phyloP scores from a whole-genome alignment of 108 stramenopile genomes.

The Nitzschia palea region DNA sequence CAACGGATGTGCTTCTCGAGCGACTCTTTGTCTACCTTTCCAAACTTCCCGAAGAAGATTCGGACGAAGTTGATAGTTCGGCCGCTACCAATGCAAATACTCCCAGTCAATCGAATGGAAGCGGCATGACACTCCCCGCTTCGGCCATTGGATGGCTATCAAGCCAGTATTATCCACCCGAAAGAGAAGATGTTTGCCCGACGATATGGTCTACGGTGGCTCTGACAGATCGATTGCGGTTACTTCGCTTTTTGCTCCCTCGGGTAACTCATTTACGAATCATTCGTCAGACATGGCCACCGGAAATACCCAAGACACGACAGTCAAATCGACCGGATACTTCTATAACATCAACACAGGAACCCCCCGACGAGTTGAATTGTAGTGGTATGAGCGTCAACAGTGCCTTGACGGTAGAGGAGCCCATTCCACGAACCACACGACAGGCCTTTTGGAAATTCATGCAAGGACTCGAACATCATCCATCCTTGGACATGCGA shows the following conservation, averaged over 20 bases:
- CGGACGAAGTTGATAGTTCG: conserved; percentile 2
- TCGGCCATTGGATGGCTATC: conserved; percentile 77
- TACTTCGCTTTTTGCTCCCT: conserved; percentile 51
- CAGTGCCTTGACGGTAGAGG: conserved; percentile 20
- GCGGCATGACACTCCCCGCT: conserved; percentile 74
- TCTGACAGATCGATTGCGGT: conserved; percentile 48
- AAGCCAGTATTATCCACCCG: conserved; percentile 31
- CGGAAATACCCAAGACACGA: conserved; percentile 21
- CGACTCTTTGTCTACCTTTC: conserved; percentile 27
- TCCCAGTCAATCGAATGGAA: too few species aligned
- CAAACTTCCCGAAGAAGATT: conserved; percentile 25
- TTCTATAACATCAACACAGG: not conserved
- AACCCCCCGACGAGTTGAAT: conserved; percentile 5
- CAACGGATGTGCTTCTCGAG: conserved; percentile 27
- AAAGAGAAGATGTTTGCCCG: not conserved
- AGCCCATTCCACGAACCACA: not conserved
- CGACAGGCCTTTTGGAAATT: conserved; percentile 8
- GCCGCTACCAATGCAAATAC: not conserved
- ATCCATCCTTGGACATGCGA: conserved; percentile 57
- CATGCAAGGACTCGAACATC: conserved; percentile 30
- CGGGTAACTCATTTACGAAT: conserved; percentile 61
- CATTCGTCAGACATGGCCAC: conserved; percentile 66
- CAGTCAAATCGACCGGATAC: conserved; percentile 14
- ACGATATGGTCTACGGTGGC: conserved; percentile 2
- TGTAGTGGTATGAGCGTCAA: conserved; percentile 8